Evolutionary conservation across 768 basidiomycete genomes (phyloP).

Genomic region (Termitomyces sp.): DNA sequence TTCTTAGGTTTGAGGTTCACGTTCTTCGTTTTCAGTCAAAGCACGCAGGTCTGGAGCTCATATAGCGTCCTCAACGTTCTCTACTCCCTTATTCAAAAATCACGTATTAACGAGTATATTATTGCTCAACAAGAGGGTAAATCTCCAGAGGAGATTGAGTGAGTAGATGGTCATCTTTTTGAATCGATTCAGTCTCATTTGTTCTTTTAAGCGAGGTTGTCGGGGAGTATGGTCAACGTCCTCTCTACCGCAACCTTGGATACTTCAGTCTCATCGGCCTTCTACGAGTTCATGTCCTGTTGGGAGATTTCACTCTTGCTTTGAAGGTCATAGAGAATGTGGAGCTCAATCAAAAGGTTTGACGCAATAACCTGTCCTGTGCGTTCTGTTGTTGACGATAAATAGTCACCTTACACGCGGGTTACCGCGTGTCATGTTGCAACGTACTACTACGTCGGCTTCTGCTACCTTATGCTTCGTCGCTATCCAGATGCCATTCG

Average conservation of each 20-base stretch:
- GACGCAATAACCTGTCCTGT: background rate
- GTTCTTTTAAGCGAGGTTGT: conserved; percentile 59
- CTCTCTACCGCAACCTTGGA: conserved; percentile 91
- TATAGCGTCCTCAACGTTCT: conserved; percentile 98
- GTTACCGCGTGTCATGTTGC: conserved; percentile 97
- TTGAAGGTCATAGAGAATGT: conserved; percentile 94
- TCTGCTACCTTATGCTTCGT: conserved; percentile 94
- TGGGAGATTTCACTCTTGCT: conserved; percentile 94
- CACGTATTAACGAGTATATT: conserved; percentile 91
- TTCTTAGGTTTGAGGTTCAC: conserved; percentile 7
- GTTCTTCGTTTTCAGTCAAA: background rate
- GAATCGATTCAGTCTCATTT: background rate
- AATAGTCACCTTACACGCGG: conserved; percentile 77
- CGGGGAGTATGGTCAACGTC: conserved; percentile 87
- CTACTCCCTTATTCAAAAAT: conserved; percentile 98
- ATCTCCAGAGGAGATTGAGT: conserved; percentile 80
- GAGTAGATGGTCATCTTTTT: conserved; percentile 23
- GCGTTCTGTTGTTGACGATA: conserved; percentile 9
- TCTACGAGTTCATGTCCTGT: conserved; percentile 89
- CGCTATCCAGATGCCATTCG: conserved; percentile 95
- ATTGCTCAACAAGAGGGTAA: conserved; percentile 76
- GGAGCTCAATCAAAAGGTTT: conserved; percentile 83
- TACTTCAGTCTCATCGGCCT: conserved; percentile 97
- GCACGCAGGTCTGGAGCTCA: conserved; percentile 85
- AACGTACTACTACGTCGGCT: conserved; percentile 92